These are phyloP conservation scores for Saccharomycopsis babjevae DNA, from an alignment of 805 yeast species.

Conservation along the genomic window DNA sequence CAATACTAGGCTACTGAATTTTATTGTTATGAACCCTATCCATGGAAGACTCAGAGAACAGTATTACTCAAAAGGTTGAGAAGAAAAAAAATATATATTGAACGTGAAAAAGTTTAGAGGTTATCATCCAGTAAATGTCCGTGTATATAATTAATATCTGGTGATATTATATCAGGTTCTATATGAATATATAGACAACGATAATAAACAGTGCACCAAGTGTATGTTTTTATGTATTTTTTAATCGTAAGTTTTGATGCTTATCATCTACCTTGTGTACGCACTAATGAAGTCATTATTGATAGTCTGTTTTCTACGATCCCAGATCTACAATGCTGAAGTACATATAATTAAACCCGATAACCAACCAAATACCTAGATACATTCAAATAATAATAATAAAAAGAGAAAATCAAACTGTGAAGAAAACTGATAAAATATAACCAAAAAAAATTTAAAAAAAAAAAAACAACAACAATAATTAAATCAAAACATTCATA, in stretches of 20 bases:
- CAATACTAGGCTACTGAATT: not conserved
- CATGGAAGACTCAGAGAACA: not conserved
- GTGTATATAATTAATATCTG: not conserved
- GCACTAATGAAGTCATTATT: too few species aligned
- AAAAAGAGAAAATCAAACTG: not conserved
- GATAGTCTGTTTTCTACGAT: too few species aligned
- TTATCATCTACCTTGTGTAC: too few species aligned
- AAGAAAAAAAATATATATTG: not conserved
- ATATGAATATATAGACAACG: not conserved
- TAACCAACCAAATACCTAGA: constrained; percentile 1
- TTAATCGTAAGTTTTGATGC: not conserved
- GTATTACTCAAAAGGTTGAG: too few species aligned
- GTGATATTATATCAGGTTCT: not conserved
- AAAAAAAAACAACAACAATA: not conserved
- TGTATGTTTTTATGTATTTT: not conserved
- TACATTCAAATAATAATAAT: not conserved
- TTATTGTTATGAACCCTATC: not conserved
- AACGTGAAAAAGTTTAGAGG: not conserved
- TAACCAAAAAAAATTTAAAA: not conserved
- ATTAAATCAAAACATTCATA: not conserved
- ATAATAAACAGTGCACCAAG: not conserved
- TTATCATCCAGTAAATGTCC: not conserved
- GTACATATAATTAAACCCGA: not conserved
- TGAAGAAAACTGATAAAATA: not conserved
- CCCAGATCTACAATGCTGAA: too few species aligned